phyloP scores from a whole-genome alignment of 495 filamentous ascomycete species.

The Aspergillus avenaceus region DNA sequence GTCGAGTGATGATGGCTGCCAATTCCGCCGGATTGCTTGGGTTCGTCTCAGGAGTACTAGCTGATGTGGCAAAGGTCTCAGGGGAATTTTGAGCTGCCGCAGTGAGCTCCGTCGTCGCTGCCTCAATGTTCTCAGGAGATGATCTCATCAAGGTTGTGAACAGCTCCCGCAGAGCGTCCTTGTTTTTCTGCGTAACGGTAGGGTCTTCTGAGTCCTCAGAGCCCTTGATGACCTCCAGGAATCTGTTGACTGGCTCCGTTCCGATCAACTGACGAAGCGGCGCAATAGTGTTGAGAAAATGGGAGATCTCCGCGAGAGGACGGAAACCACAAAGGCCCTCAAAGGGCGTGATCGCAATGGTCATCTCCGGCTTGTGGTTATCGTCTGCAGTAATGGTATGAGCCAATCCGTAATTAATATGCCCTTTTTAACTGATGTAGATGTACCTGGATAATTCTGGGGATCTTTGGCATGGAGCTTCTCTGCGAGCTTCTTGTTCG shows the following conservation, averaged over 20 bases:
- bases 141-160: slow-evolving; percentile 82
- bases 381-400: slow-evolving; percentile 57
- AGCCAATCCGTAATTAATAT: background rate
- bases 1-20: slow-evolving; percentile 66
- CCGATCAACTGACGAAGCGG: slow-evolving; percentile 75
- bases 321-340: slow-evolving; percentile 96
- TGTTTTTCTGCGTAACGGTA: slow-evolving; percentile 62
- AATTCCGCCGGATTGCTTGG: slow-evolving; percentile 51
- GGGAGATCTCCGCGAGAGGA: slow-evolving; percentile 76
- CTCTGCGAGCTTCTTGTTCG: slow-evolving; percentile 96
- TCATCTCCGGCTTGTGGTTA: slow-evolving; percentile 99
- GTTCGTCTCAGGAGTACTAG: slow-evolving; percentile 32
- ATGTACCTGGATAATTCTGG: slow-evolving; percentile 80
- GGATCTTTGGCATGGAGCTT: slow-evolving; percentile 78
- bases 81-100: slow-evolving; percentile 57
- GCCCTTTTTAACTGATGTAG: background rate
- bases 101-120: slow-evolving; percentile 63
- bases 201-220: slow-evolving; percentile 58
- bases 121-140: slow-evolving; percentile 57
- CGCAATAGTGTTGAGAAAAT: slow-evolving; percentile 74
- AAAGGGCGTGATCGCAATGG: slow-evolving; percentile 92
- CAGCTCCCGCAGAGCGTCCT: slow-evolving; percentile 66
- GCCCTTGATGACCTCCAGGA: slow-evolving; percentile 62
- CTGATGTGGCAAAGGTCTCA: slow-evolving; percentile 35
- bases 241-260: slow-evolving; percentile 58